Conservation (phyloP, 805 yeast genomes). For the Cyberlindnera nakhonratchasimensis region DNA sequence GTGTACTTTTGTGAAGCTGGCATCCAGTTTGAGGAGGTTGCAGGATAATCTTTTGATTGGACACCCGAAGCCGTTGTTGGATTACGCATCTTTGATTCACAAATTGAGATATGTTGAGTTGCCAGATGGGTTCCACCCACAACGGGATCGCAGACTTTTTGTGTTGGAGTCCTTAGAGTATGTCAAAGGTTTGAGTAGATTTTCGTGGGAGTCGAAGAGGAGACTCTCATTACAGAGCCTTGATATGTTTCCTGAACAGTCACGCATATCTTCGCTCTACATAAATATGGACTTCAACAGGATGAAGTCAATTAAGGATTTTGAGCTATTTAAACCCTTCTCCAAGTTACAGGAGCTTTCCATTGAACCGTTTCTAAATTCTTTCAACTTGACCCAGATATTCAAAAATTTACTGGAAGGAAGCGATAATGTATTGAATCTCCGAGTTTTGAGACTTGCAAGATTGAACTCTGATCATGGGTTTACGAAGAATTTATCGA, state of each 20-base stretch:
- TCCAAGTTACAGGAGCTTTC: conserved; percentile 33
- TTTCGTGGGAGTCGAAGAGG: conserved; percentile 34
- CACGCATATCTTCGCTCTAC: conserved; percentile 26
- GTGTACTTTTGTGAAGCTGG: conserved; percentile 34
- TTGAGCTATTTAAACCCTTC: conserved; percentile 21
- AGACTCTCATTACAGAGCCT: conserved; percentile 33
- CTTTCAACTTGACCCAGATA: conserved; percentile 25
- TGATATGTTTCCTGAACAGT: conserved; percentile 31
- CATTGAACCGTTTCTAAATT: conserved; percentile 35
- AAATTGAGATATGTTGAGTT: conserved; percentile 34
- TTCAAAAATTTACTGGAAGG: conserved; percentile 18
- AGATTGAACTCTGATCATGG: conserved; percentile 17
- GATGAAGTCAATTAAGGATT: conserved; percentile 7
- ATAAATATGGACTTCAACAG: conserved; percentile 33
- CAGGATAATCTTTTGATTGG: conserved; percentile 20
- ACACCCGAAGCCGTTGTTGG: not conserved
- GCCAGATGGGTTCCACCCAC: conserved; percentile 40
- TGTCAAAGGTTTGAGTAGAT: conserved; percentile 26
- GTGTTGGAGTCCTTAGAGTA: conserved; percentile 28
- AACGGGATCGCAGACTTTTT: conserved; percentile 32
- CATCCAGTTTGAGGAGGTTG: conserved; percentile 39
- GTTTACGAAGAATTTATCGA: conserved; percentile 16
- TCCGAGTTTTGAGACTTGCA: conserved; percentile 17
- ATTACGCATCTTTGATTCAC: conserved; percentile 23
- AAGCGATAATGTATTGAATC: conserved; percentile 4